Conservation (phyloP, 1,284 basidiomycete genomes). For the Ustilago sp. region DNA sequence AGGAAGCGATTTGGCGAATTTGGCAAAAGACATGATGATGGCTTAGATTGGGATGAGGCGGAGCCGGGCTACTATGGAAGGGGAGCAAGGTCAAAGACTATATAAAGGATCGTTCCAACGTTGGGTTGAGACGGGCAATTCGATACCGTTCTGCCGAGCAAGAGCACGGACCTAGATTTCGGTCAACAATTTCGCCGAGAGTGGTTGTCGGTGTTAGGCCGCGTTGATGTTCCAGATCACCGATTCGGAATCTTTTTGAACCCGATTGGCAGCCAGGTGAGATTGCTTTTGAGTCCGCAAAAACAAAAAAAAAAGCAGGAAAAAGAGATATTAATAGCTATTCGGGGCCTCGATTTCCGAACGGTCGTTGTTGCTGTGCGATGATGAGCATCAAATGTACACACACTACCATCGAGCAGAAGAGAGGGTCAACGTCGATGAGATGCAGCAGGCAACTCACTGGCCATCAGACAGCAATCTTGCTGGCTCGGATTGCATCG, state of each 20-base stretch:
- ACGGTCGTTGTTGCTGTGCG: slow-evolving; percentile 2
- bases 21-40: slow-evolving; percentile 49
- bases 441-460: background rate
- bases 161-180: slow-evolving; percentile 6
- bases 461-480: background rate
- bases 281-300: background rate
- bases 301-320: background rate
- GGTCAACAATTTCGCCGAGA: slow-evolving; percentile 6
- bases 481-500: background rate
- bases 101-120: no score
- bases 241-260: background rate
- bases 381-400: background rate
- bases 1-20: slow-evolving; percentile 47
- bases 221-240: background rate
- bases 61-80: no score
- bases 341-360: background rate
- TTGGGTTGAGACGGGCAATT: no score
- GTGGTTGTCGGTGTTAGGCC: background rate
- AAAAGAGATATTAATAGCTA: background rate
- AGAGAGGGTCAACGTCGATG: background rate
- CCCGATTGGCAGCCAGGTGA: background rate
- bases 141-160: background rate
- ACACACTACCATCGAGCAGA: no score
- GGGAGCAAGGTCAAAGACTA: no score
- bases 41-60: background rate